Evolutionary conservation across 1,284 basidiomycete species (phyloP).

Genomic region (Anthracocystis panici-leucophaei): DNA sequence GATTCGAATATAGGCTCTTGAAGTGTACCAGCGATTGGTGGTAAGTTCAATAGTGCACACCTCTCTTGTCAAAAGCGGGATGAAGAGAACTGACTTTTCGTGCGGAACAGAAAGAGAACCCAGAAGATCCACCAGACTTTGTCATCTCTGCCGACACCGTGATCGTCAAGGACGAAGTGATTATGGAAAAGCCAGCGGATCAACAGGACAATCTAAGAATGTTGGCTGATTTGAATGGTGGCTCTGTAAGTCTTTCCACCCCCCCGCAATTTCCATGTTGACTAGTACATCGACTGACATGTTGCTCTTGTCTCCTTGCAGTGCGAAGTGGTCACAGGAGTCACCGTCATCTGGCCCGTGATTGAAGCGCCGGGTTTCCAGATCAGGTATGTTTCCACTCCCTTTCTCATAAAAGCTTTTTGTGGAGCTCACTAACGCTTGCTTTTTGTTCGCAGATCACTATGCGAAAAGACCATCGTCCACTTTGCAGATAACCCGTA

Average conservation of each 20-base stretch:
- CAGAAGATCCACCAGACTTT: constrained; percentile 88
- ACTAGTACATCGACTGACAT: background rate
- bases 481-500: constrained; percentile 69
- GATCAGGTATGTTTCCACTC: constrained; percentile 75
- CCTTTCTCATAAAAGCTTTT: background rate
- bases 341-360: constrained; percentile 79
- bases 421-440: background rate
- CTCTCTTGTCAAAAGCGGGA: background rate
- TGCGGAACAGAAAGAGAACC: constrained; percentile 72
- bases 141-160: constrained; percentile 78
- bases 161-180: constrained; percentile 66
- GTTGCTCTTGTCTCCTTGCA: background rate
- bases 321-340: constrained; percentile 67
- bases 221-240: constrained; percentile 82
- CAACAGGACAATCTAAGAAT: constrained; percentile 88
- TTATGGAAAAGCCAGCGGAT: constrained; percentile 87
- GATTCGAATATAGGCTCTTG: constrained; percentile 61
- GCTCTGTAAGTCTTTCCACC: constrained; percentile 23
- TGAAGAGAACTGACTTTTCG: background rate
- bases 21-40: constrained; percentile 63
- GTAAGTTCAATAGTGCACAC: constrained; percentile 25
- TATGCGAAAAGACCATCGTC: constrained; percentile 65
- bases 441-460: constrained; percentile 30
- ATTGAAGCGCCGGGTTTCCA: constrained; percentile 86
- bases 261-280: background rate